Evolutionary conservation across 2,329 filamentous ascomycete genomes (phyloP), one percentile per base, ranked within the genome.

Genomic region (Pestalotiopsis sp.): DNA sequence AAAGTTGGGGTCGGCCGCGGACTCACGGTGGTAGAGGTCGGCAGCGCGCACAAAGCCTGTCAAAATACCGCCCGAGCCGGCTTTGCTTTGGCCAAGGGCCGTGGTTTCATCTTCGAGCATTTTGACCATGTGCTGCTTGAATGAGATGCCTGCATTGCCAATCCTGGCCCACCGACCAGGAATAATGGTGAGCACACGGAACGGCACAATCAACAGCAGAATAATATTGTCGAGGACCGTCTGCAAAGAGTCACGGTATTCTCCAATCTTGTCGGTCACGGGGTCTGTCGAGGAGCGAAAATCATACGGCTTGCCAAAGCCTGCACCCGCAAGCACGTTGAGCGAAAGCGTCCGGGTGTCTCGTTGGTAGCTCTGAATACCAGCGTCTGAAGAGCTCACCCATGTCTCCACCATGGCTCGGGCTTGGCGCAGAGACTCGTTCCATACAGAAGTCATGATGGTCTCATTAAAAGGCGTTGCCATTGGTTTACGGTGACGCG

Each of bases 381-480:
- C 72, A 0, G 56, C 65, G 23, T 3, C 7, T 13, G 61, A n/a
- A 20, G 56, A 27, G 3, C 45, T 3, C 27, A 36, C 49, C 75
- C 76, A 76, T 3, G 52, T 73, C 1, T 62, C 63, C 11, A 73
- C 27, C 73, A 76, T 76, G 1, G 68, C 72, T n/a, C 61, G 70
- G 3, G 75, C 69, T 68, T 76, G 74, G 3, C 70, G 69, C 0
- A 77, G 49, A 1, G 73, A 71, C 41, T 78, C 76, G 6, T 69
- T 70, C 76, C 77, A 79, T 12, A 78, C 77, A n/a, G 70, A 74
- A 4, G 69, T 68, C 71, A 75, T 78, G 11, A 73, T 73, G 4
- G 64, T 70, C 68, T 78, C 75, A 57, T 77, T 79, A 65, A 78
- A 77, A 0, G 75, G 75, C 3, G 74, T 64, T 0, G 75, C 76